These are phyloP conservation scores for Podila epicladia DNA, from an alignment of 192 early-diverging fungal genomes.

Conservation along the genomic window DNA sequence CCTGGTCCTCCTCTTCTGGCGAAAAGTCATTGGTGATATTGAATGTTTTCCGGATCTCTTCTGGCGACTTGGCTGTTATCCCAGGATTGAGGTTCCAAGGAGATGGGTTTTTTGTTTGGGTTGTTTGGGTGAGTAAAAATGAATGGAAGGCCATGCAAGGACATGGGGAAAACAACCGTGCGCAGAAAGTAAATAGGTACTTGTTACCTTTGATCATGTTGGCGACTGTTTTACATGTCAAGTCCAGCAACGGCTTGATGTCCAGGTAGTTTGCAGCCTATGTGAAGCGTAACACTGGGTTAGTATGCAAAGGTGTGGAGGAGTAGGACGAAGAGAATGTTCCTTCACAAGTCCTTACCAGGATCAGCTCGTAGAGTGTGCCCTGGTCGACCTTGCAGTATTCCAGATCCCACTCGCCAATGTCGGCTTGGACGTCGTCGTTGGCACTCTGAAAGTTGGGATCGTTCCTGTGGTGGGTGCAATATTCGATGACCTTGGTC, in stretches of 20 bases:
- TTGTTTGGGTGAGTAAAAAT: neutral
- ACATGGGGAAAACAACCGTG: neutral
- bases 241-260: slow-evolving; percentile 95
- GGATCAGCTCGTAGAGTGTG: slow-evolving; percentile 90
- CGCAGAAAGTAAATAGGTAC: neutral
- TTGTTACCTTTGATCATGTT: slow-evolving; percentile 91
- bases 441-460: slow-evolving; percentile 61
- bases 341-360: slow-evolving; percentile 54
- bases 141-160: neutral
- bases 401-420: slow-evolving; percentile 91
- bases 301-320: neutral
- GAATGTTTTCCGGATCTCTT: slow-evolving; percentile 95
- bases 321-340: neutral
- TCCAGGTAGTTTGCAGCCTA: slow-evolving; percentile 91
- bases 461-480: slow-evolving; percentile 81
- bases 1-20: slow-evolving; percentile 95
- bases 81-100: neutral
- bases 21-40: slow-evolving; percentile 98
- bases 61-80: slow-evolving; percentile 74
- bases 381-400: slow-evolving; percentile 95
- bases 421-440: slow-evolving; percentile 73
- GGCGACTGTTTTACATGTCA: slow-evolving; percentile 98
- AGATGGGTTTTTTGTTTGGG: neutral
- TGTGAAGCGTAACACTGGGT: neutral
- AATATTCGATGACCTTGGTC: slow-evolving; percentile 89